Conservation (phyloP, 352 stramenopile genomes). For the Phytophthora pseudosyringae region DNA sequence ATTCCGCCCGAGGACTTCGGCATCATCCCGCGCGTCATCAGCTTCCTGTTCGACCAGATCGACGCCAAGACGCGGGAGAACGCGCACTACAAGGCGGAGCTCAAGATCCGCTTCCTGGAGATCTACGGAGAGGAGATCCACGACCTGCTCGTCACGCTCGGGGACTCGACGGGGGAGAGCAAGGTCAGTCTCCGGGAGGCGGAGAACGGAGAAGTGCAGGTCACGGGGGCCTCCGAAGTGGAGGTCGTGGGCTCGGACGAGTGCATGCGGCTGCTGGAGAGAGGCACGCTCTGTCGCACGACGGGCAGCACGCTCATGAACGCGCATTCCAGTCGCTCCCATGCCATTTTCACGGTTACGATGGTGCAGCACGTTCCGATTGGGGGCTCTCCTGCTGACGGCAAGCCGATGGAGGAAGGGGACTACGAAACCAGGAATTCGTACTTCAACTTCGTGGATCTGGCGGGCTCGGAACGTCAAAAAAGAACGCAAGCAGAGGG, state of each 20-base stretch:
- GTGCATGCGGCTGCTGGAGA: constrained; percentile 84
- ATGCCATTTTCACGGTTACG: constrained; percentile 92
- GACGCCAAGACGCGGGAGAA: constrained; percentile 63
- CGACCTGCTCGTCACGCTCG: constrained; percentile 87
- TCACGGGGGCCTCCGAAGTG: constrained; percentile 82
- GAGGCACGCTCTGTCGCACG: constrained; percentile 83
- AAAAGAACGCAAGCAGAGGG: constrained; percentile 95
- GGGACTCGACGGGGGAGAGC: constrained; percentile 56
- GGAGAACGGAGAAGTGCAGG: constrained; percentile 80
- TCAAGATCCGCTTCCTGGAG: constrained; percentile 92
- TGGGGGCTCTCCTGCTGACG: constrained; percentile 40
- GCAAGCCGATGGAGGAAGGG: constrained; percentile 44
- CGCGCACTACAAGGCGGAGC: constrained; percentile 62
- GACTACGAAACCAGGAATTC: constrained; percentile 84
- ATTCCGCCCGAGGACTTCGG: constrained; percentile 82
- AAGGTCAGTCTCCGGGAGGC: constrained; percentile 89
- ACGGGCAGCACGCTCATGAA: constrained; percentile 94
- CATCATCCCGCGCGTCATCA: constrained; percentile 89
- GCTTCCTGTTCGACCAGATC: constrained; percentile 86
- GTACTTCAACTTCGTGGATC: constrained; percentile 94
- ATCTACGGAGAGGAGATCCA: constrained; percentile 93
- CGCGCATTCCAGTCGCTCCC: constrained; percentile 89
- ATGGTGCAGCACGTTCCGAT: constrained; percentile 85
- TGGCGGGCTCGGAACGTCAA: constrained; percentile 92
- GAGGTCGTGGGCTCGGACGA: constrained; percentile 70